Evolutionary conservation across 768 basidiomycete species (phyloP).

Genomic region (Tylopilus rubrobrunneus): DNA sequence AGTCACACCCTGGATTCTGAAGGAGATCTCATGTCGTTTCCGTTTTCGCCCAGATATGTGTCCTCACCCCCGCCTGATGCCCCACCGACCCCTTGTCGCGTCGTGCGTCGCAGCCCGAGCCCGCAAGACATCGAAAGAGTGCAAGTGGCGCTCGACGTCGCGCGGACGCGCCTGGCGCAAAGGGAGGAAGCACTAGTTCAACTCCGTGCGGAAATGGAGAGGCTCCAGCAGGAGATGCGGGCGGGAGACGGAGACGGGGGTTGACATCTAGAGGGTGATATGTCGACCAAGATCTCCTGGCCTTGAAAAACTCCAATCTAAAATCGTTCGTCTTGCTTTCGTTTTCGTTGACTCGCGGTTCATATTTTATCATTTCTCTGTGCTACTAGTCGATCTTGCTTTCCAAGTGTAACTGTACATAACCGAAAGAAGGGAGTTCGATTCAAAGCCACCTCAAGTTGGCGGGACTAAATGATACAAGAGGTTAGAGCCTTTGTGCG

Average conservation of each 20-base stretch:
- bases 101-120: too few species aligned
- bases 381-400: not conserved
- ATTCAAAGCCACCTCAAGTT: too few species aligned
- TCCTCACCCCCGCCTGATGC: too few species aligned
- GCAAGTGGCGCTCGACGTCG: slow-evolving; percentile 19
- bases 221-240: slow-evolving; percentile 7
- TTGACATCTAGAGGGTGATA: too few species aligned
- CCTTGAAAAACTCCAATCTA: not conserved
- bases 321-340: not conserved
- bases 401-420: not conserved
- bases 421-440: too few species aligned
- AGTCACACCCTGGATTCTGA: too few species aligned
- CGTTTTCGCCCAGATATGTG: too few species aligned
- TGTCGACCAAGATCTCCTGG: not conserved
- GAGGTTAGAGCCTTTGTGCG: too few species aligned
- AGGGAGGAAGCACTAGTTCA: slow-evolving; percentile 21
- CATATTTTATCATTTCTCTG: not conserved
- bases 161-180: slow-evolving; percentile 16
- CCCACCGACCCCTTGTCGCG: too few species aligned
- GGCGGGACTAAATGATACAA: too few species aligned
- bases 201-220: slow-evolving; percentile 22
- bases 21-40: too few species aligned
- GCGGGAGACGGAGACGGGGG: not conserved
- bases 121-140: slow-evolving; percentile 19
- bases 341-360: not conserved